phyloP scores from a whole-genome alignment of 2,329 filamentous ascomycete species.

The Orbilia brochopaga region DNA sequence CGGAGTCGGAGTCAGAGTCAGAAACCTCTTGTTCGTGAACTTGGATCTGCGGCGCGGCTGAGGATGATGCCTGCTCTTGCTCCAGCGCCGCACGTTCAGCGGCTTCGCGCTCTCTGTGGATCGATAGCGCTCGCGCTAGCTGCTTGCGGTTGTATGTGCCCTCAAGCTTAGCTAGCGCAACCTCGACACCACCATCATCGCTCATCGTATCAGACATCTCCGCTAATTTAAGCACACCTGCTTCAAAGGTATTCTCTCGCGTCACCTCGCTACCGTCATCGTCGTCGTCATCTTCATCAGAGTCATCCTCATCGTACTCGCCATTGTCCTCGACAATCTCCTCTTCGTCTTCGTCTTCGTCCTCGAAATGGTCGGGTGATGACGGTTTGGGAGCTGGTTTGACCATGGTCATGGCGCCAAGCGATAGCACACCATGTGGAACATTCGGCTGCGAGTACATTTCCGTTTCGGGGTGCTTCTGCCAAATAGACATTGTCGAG shows the following conservation, averaged over 20 bases:
- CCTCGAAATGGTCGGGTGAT: constrained; percentile 19
- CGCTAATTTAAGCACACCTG: constrained; percentile 82
- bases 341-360: constrained; percentile 15
- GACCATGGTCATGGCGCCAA: constrained; percentile 54
- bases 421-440: constrained; percentile 52
- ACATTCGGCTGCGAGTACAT: constrained; percentile 49
- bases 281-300: constrained; percentile 59
- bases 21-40: constrained; percentile 35
- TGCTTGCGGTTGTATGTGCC: constrained; percentile 73
- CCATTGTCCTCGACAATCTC: constrained; percentile 17
- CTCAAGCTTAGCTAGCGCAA: constrained; percentile 89
- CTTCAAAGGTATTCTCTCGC: constrained; percentile 74
- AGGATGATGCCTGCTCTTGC: constrained; percentile 17
- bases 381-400: constrained; percentile 40
- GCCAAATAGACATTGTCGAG: constrained; percentile 50
- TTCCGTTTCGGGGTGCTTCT: constrained; percentile 45
- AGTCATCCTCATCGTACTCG: constrained; percentile 54
- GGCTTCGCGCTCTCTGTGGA: constrained; percentile 42
- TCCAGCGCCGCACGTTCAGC: constrained; percentile 5
- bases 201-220: constrained; percentile 81
- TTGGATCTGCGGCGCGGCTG: constrained; percentile 25
- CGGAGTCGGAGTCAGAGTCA: constrained; percentile 32
- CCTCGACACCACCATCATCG: constrained; percentile 86
- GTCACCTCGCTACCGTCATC: constrained; percentile 31
- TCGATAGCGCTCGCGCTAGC: constrained; percentile 37